A percentile compares a stretch with the other conserved stretches of the same genome.
phyloP scores from a whole-genome alignment of 2,329 filamentous ascomycete species.

The Coleophoma cylindrospora region DNA sequence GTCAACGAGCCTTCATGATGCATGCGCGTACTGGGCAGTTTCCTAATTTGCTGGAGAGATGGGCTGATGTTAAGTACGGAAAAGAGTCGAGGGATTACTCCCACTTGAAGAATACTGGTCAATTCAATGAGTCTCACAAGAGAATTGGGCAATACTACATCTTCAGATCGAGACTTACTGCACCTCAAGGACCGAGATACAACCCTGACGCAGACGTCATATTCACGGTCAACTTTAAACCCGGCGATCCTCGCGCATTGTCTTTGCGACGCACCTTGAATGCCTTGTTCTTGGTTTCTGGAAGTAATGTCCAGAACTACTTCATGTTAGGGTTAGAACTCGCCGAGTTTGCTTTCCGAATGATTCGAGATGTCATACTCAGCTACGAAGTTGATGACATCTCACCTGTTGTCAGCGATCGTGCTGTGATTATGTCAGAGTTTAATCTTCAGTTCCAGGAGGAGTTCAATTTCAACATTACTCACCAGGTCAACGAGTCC shows the following conservation, averaged over 20 bases:
- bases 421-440: slow-evolving; percentile 9
- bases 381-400: slow-evolving; percentile 7
- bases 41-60: slow-evolving; percentile 14
- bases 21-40: slow-evolving; percentile 15
- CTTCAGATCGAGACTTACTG: slow-evolving; percentile 15
- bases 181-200: background rate
- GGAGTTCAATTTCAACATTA: slow-evolving; percentile 14
- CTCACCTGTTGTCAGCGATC: slow-evolving; percentile 6
- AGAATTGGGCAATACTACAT: slow-evolving; percentile 19
- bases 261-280: slow-evolving; percentile 15
- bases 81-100: too few species aligned
- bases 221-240: slow-evolving; percentile 13
- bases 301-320: background rate
- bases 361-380: slow-evolving; percentile 14
- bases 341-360: slow-evolving; percentile 15
- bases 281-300: slow-evolving; percentile 8
- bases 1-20: slow-evolving; percentile 20
- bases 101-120: too few species aligned
- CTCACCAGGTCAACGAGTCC: background rate
- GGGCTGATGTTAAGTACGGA: slow-evolving; percentile 7
- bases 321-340: slow-evolving; percentile 3
- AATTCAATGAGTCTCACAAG: slow-evolving; percentile 5
- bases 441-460: slow-evolving; percentile 17
- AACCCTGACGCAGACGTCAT: slow-evolving; percentile 15
- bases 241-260: slow-evolving; percentile 6